phyloP scores from a whole-genome alignment of 805 yeast species.

The Suhomyces vadensis region DNA sequence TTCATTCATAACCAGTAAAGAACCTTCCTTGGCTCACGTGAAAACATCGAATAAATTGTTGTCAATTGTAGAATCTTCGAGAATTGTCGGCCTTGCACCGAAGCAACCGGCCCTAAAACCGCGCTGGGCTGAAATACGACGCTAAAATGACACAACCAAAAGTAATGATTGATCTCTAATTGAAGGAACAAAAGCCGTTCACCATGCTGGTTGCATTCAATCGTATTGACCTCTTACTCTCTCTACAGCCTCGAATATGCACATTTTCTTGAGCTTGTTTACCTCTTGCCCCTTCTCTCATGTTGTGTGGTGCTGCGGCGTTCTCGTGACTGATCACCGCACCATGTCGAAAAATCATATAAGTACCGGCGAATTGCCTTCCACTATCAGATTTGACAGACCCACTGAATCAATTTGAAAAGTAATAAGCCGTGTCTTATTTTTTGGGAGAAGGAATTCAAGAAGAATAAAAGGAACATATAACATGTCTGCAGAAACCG shows the following conservation, averaged over 20 bases:
- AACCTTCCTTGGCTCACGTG: conserved; percentile 3
- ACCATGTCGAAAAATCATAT: conserved; percentile 8
- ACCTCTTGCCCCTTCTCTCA: neutral
- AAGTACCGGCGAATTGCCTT: conserved; percentile 9
- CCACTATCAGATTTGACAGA: neutral
- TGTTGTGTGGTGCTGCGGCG: conserved; percentile 3
- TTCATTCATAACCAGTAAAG: neutral
- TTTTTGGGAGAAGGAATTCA: conserved; percentile 4
- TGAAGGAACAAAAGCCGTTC: too few relatives aligned
- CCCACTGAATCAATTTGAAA: conserved; percentile 7
- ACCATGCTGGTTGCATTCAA: too few relatives aligned
- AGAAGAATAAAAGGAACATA: conserved; percentile 7
- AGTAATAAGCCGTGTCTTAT: conserved; percentile 7
- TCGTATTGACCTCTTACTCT: too few relatives aligned
- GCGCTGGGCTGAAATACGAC: too few relatives aligned
- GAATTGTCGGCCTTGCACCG: neutral
- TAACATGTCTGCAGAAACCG: conserved; percentile 11
- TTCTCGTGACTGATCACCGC: conserved; percentile 3
- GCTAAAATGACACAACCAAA: too few relatives aligned
- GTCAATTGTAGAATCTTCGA: conserved; percentile 3
- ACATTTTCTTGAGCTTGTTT: neutral
- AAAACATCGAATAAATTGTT: neutral
- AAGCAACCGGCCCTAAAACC: too few relatives aligned
- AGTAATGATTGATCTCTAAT: too few relatives aligned
- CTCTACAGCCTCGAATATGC: neutral